A percentile compares a stretch with the other conserved stretches of the same genome.
phyloP scores from a whole-genome alignment of 2,329 filamentous ascomycete genomes.

The Fusarium incarnatum region DNA sequence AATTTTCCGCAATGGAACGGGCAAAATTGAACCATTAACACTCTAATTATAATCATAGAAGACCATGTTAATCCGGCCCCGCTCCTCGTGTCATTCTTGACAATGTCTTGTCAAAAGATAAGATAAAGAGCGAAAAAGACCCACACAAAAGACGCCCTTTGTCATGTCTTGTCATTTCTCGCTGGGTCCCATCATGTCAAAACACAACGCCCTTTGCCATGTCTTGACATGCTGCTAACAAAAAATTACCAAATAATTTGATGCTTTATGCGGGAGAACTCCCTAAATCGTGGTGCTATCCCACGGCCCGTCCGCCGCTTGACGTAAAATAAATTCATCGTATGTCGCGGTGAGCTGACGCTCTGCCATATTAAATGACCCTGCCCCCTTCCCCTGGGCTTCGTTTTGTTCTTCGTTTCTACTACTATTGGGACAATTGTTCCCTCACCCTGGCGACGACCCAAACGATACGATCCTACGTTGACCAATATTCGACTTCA shows the following conservation, averaged over 20 bases:
- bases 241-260: constrained; percentile 37
- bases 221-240: constrained; percentile 16
- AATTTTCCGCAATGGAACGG: not conserved
- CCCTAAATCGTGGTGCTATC: constrained; percentile 1
- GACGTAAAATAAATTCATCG: constrained; percentile 33
- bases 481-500: constrained; percentile 6
- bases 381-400: not conserved
- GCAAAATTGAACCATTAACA: not conserved
- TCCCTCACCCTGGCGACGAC: not conserved
- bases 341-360: constrained; percentile 7
- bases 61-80: not conserved
- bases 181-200: constrained; percentile 24
- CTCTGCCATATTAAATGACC: constrained; percentile 5
- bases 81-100: not conserved
- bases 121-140: constrained; percentile 17
- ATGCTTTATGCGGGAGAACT: constrained; percentile 12
- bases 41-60: not conserved
- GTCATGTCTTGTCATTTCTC: constrained; percentile 25
- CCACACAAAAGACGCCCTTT: constrained; percentile 28
- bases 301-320: constrained; percentile 2
- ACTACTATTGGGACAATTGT: not conserved
- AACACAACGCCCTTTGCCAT: constrained; percentile 28
- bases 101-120: constrained; percentile 26
- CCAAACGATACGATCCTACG: not conserved
- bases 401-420: not conserved